Percentiles rank a stretch among this genome's conserved stretches.
phyloP scores from a whole-genome alignment of 2,329 filamentous ascomycete species.

The Sordariomycetes sp. region DNA sequence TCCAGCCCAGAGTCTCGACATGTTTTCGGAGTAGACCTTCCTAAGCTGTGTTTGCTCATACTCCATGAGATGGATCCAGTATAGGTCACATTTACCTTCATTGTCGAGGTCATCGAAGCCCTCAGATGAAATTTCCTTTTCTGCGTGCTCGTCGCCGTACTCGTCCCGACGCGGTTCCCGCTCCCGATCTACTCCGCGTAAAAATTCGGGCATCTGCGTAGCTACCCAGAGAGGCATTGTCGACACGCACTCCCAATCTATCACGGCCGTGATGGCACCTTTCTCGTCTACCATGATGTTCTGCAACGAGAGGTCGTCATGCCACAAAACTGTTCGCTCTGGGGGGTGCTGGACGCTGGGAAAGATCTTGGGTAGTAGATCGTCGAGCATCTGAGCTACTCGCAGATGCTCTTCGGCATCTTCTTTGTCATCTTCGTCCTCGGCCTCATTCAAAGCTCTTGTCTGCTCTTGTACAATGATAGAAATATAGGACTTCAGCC shows the following conservation, averaged over 20 bases:
- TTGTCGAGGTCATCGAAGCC: constrained; percentile 19
- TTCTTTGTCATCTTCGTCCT: constrained; percentile 19
- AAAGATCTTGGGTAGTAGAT: constrained; percentile 21
- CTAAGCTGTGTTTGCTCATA: constrained; percentile 28
- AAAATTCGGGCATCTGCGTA: constrained; percentile 21
- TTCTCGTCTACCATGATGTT: constrained; percentile 30
- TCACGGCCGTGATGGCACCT: constrained; percentile 22
- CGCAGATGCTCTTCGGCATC: constrained; percentile 16
- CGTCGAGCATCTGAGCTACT: constrained; percentile 15
- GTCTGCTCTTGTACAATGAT: constrained; percentile 18
- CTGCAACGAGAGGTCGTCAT: constrained; percentile 22
- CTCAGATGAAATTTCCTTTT: constrained; percentile 3
- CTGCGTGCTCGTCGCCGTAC: constrained; percentile 17
- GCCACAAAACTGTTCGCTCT: constrained; percentile 23
- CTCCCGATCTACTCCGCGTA: constrained; percentile 16
- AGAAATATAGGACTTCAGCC: constrained; percentile 21
- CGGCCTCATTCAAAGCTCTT: constrained; percentile 8
- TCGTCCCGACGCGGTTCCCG: constrained; percentile 18
- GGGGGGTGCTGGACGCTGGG: constrained; percentile 11
- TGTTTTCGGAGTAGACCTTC: constrained; percentile 12
- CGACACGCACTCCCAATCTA: constrained; percentile 35
- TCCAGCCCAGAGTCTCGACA: too few species aligned
- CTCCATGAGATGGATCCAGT: constrained; percentile 27
- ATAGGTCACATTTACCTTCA: constrained; percentile 27
- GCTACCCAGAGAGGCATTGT: constrained; percentile 27